A percentile compares a stretch with the other conserved stretches of the same genome.
Evolutionary conservation across 306 rosid species (phyloP).

Genomic region (Astragalus glycyphyllos): DNA sequence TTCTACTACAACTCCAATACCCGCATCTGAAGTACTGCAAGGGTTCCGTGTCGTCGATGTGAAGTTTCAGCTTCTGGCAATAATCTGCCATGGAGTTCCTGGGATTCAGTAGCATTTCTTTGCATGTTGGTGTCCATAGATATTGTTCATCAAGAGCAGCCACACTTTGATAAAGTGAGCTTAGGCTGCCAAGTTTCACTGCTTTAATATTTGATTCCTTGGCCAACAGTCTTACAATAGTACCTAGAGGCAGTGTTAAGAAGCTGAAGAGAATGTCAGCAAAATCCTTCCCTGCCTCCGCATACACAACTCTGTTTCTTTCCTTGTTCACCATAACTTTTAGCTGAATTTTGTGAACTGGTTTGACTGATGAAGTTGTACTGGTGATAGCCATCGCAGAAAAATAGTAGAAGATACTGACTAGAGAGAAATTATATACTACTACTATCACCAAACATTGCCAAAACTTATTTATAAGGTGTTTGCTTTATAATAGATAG

Average conservation of each 20-base stretch:
- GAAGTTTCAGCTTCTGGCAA: background rate
- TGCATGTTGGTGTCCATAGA: background rate
- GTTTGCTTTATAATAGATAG: no score
- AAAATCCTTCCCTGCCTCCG: background rate
- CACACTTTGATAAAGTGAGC: background rate
- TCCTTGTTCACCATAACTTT: background rate
- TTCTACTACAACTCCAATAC: background rate
- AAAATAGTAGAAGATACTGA: no score
- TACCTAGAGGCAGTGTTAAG: no score
- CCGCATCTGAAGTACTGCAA: background rate
- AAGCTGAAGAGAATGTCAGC: no score
- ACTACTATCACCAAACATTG: no score
- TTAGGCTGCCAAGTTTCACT: background rate
- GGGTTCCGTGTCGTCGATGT: slow-evolving; percentile 3
- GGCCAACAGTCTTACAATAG: background rate
- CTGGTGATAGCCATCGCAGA: no score
- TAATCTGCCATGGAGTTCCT: slow-evolving; percentile 25
- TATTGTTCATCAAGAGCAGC: background rate
- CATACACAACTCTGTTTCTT: background rate
- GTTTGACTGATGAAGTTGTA: no score
- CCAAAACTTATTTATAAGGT: no score
- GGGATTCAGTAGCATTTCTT: slow-evolving; percentile 22
- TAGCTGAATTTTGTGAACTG: no score
- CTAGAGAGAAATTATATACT: no score
- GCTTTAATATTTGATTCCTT: background rate